Conservation (phyloP, 1,139 yeast species). For the Hanseniaspora sp. region DNA sequence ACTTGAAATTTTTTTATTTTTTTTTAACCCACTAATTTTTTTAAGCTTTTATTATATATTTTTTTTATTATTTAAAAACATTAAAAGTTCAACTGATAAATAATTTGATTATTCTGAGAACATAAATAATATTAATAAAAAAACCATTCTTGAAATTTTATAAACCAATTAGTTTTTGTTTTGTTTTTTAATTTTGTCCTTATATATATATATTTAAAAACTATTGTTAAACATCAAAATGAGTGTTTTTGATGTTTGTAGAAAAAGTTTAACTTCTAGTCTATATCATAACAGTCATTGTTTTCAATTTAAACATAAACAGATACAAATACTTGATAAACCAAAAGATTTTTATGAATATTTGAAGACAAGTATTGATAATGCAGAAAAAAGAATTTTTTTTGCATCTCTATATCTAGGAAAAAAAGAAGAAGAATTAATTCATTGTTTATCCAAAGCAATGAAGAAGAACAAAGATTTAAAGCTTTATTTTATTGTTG, state of each 20-base stretch:
- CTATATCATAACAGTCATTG: constrained; percentile 32
- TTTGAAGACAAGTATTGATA: constrained; percentile 44
- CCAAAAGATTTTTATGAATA: constrained; percentile 63
- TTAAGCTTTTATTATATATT: too few relatives aligned
- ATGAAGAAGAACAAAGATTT: constrained; percentile 48
- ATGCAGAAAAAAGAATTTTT: constrained; percentile 54
- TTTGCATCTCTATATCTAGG: constrained; percentile 84
- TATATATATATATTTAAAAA: not conserved
- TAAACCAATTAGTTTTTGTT: too few relatives aligned
- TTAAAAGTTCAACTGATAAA: too few relatives aligned
- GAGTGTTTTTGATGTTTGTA: constrained; percentile 12
- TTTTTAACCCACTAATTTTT: too few relatives aligned
- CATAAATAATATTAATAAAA: too few relatives aligned
- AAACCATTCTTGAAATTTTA: too few relatives aligned
- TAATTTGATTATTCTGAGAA: too few relatives aligned
- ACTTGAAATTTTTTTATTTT: too few relatives aligned
- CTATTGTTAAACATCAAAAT: not conserved
- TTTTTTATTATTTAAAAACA: too few relatives aligned
- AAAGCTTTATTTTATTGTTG: constrained; percentile 64
- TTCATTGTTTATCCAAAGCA: constrained; percentile 50
- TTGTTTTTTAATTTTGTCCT: not conserved
- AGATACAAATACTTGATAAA: constrained; percentile 50
- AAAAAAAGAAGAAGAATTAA: constrained; percentile 61
- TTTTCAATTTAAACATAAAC: constrained; percentile 47
- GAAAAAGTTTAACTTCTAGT: constrained; percentile 14